Evolutionary conservation across 2,329 filamentous ascomycete genomes (phyloP), one percentile per base, ranked within the genome.

Genomic region (Trichoderma cornu-damae): DNA sequence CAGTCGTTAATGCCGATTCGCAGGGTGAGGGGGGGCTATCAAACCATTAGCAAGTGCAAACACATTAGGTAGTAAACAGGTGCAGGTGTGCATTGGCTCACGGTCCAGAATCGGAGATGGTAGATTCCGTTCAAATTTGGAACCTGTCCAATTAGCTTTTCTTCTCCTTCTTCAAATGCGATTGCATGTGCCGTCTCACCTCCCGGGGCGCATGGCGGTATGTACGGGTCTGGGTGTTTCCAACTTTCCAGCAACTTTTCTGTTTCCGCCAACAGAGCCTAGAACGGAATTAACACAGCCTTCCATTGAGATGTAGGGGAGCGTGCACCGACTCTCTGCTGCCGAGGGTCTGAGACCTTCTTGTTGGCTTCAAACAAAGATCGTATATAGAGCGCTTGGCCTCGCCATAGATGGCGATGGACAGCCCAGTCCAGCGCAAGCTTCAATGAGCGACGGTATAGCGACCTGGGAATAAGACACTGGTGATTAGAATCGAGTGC

Each of bases 151-250:
- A 22, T 56, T 49, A 56, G 44, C 44, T n/a, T 28, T 8, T 49
- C 22, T 16, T 14, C 12, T 11, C 6, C 4, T 34, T n/a, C 28
- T 8, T 32, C n/a, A 18, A 40, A 24, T 18, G 44, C 34, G 9
- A 42, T 44, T 26, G 50, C 22, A 44, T 35, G 51, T 20, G 30
- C 14, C 9, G 34, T 34, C 30, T 53, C 78, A 94, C 93, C 94
- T 81, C 94, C 94, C 9, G 94, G 94, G 37, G 94, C 93, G 40
- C 90, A 96, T 12, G 94, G 94, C 63, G 87, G 84, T 65, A 83
- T 79, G 72, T 96, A 97, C 30, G 94, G 92, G 72, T 99, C 94
- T 3, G 94, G 94, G 70, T 99, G 94, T 77, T 97, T 97, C 93
- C 93, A 99, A 73, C 87, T 89, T 68, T 94, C 85, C 61, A 99